phyloP scores from a whole-genome alignment of 345 rosid genomes.

The Carallia pectinifolia region DNA sequence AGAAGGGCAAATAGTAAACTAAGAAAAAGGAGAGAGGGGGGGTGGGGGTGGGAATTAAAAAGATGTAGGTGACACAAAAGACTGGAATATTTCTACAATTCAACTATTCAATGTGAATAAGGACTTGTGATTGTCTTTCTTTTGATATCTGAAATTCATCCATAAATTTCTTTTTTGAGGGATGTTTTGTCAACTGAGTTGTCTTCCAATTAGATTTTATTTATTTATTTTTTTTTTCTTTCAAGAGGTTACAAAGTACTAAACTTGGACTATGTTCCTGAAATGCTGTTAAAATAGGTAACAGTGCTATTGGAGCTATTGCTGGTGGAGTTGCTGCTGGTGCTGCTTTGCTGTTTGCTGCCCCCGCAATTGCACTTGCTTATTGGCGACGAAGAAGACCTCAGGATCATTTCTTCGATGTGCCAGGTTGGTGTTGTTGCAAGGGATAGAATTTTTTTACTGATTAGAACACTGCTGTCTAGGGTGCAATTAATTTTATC shows the following conservation, averaged over 20 bases:
- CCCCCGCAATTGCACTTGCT: conserved; percentile 82
- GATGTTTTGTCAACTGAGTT: neutral
- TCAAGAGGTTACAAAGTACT: neutral
- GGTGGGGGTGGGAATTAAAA: neutral
- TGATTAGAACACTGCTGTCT: conserved; percentile 3
- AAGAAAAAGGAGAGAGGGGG: neutral
- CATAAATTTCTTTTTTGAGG: no score
- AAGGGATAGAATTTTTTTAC: neutral
- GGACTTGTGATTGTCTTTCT: neutral
- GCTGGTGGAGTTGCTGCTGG: conserved; percentile 99
- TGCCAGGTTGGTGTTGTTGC: conserved; percentile 63
- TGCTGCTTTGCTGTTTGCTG: conserved; percentile 90
- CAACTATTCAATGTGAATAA: neutral
- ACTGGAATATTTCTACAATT: no score
- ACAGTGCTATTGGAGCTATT: conserved; percentile 70
- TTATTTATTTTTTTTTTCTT: neutral
- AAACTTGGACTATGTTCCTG: conserved; percentile 7
- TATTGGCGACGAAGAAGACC: conserved; percentile 72
- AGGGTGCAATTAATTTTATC: conserved; percentile 10
- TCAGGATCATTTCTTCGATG: conserved; percentile 89
- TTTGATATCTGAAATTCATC: neutral
- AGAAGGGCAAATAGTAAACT: neutral
- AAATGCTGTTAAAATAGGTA: conserved; percentile 41
- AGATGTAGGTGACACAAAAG: no score
- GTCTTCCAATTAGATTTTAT: neutral